These are phyloP conservation scores for Aspergillus carlsbadensis DNA, from an alignment of 495 filamentous ascomycete species.

Conservation along the genomic window DNA sequence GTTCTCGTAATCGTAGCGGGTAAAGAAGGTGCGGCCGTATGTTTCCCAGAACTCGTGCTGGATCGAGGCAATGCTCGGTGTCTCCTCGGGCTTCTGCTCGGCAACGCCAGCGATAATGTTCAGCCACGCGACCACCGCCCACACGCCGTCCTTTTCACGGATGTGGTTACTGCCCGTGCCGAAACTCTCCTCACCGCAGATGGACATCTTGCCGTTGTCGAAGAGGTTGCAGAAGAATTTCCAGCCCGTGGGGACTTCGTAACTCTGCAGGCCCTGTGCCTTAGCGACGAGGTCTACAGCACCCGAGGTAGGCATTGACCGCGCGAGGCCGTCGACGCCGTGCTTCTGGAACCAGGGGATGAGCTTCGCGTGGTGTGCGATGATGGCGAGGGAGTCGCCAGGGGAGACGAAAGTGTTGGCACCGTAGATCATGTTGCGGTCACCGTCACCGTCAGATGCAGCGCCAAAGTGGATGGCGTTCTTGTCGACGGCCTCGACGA, in stretches of 20 bases:
- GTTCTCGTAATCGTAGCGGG: constrained; percentile 96
- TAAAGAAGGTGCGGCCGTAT: constrained; percentile 98
- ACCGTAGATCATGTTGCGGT: constrained; percentile 99
- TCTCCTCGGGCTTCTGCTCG: constrained; percentile 67
- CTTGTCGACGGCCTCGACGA: constrained; percentile 92
- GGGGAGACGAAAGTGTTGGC: constrained; percentile 95
- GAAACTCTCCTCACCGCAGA: constrained; percentile 97
- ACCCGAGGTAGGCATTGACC: constrained; percentile 94
- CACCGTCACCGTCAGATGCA: constrained; percentile 93
- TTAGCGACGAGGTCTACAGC: constrained; percentile 94
- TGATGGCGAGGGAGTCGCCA: constrained; percentile 95
- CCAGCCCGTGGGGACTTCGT: constrained; percentile 98
- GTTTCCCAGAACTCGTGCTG: constrained; percentile 96
- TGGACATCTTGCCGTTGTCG: constrained; percentile 95
- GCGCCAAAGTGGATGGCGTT: constrained; percentile 92
- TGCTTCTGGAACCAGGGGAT: constrained; percentile 98
- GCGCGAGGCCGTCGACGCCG: constrained; percentile 90
- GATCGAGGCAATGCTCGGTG: constrained; percentile 89
- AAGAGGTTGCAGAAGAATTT: constrained; percentile 99
- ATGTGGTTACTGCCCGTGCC: constrained; percentile 99
- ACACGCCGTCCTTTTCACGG: constrained; percentile 96
- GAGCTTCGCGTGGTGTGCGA: constrained; percentile 87
- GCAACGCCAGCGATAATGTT: constrained; percentile 97
- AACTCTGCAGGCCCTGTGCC: constrained; percentile 86
- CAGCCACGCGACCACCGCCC: constrained; percentile 96